Percentiles rank a stretch among this genome's conserved stretches.
Evolutionary conservation across 2,329 filamentous ascomycete species (phyloP).

Genomic region (Dryadomyces quercus-mongolicae): DNA sequence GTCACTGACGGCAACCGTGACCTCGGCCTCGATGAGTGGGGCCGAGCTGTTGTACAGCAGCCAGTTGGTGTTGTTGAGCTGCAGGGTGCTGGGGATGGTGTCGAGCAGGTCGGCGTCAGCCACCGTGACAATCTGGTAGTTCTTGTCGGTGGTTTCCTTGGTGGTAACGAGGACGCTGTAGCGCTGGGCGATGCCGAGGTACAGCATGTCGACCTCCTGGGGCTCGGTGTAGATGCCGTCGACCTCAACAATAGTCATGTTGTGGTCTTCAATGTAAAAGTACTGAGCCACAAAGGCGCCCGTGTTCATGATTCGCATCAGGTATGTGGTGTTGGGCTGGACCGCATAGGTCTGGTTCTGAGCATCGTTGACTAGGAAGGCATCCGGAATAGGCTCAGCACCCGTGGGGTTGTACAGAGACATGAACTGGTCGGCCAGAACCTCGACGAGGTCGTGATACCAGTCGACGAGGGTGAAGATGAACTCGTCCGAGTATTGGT

Average conservation of each 20-base stretch:
- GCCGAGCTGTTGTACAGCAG: conserved; percentile 43
- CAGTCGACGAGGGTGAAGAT: conserved; percentile 56
- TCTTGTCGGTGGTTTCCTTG: conserved; percentile 45
- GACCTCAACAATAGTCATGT: conserved; percentile 58
- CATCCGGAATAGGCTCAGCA: conserved; percentile 54
- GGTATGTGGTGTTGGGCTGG: conserved; percentile 56
- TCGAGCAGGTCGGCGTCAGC: conserved; percentile 50
- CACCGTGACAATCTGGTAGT: conserved; percentile 48
- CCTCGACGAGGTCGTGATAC: conserved; percentile 50
- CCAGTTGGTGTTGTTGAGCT: conserved; percentile 58
- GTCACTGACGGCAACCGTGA: conserved; percentile 19
- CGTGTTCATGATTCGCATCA: conserved; percentile 61
- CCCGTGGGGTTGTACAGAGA: conserved; percentile 42
- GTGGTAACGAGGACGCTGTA: conserved; percentile 51
- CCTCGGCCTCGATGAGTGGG: conserved; percentile 27
- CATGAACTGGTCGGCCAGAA: conserved; percentile 35
- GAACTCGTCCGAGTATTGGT: conserved; percentile 49
- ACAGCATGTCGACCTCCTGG: conserved; percentile 48
- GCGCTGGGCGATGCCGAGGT: conserved; percentile 56
- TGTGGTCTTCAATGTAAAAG: conserved; percentile 55
- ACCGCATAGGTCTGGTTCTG: conserved; percentile 47
- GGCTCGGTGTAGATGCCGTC: conserved; percentile 59
- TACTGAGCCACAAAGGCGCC: conserved; percentile 59
- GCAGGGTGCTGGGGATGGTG: conserved; percentile 50
- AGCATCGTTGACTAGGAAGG: conserved; percentile 61